Percentiles rank a stretch among this genome's conserved stretches.
Conservation (phyloP, 805 yeast species). For the Saccharomycopsis sp. region DNA sequence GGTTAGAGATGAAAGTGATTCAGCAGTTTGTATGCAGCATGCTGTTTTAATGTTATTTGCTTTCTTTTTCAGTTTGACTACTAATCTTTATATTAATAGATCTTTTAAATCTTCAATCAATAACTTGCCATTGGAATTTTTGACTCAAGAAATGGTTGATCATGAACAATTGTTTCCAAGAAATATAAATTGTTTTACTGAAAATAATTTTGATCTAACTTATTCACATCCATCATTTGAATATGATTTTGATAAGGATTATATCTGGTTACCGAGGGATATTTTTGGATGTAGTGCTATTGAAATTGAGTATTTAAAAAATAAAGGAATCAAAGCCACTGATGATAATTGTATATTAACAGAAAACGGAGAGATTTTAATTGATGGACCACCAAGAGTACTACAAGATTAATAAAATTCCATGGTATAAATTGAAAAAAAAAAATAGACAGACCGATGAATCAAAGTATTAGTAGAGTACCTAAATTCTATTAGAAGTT, state of each 20-base stretch:
- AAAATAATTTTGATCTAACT: slow-evolving; percentile 13
- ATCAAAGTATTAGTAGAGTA: neutral
- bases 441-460: neutral
- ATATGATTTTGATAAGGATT: slow-evolving; percentile 15
- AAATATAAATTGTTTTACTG: slow-evolving; percentile 9
- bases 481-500: too few relatives aligned
- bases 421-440: too few relatives aligned
- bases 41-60: slow-evolving; percentile 40
- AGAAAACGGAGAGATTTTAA: slow-evolving; percentile 21
- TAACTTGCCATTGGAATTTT: slow-evolving; percentile 27
- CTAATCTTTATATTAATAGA: slow-evolving; percentile 42
- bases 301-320: slow-evolving; percentile 20
- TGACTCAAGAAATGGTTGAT: slow-evolving; percentile 13
- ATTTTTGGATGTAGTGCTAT: slow-evolving; percentile 25
- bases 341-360: slow-evolving; percentile 18
- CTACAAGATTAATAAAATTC: neutral
- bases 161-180: too few relatives aligned
- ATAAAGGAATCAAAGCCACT: slow-evolving; percentile 20
- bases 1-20: slow-evolving; percentile 39
- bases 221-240: slow-evolving; percentile 19
- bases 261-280: slow-evolving; percentile 37
- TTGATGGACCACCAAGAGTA: slow-evolving; percentile 6
- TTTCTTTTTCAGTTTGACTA: slow-evolving; percentile 42
- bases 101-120: slow-evolving; percentile 29
- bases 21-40: slow-evolving; percentile 34